Percentiles rank a stretch among this genome's conserved stretches.
These are phyloP conservation scores for Trametes cingulata DNA, from an alignment of 768 basidiomycete species.

Conservation along the genomic window DNA sequence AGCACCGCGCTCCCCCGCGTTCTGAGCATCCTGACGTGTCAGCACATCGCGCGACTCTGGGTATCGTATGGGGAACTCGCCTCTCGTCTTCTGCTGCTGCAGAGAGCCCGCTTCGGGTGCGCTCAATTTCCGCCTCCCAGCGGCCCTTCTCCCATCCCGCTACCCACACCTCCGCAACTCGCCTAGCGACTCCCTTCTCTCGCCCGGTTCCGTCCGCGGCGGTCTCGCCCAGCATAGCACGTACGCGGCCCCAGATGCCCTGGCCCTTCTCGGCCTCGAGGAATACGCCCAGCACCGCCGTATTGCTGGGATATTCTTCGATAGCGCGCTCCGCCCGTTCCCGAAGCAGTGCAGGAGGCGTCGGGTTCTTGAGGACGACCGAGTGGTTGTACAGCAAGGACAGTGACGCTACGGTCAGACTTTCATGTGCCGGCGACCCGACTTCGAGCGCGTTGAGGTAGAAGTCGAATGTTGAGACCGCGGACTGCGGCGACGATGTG, in stretches of 20 bases:
- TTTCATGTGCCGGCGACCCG: slow-evolving; percentile 45
- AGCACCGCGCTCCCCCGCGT: slow-evolving; percentile 64
- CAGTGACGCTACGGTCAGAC: slow-evolving; percentile 55
- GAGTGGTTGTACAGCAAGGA: slow-evolving; percentile 64
- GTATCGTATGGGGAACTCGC: slow-evolving; percentile 39
- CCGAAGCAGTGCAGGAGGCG: slow-evolving; percentile 58
- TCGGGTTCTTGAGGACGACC: slow-evolving; percentile 52
- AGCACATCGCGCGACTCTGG: not conserved
- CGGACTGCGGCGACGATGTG: slow-evolving; percentile 43
- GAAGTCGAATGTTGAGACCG: slow-evolving; percentile 41
- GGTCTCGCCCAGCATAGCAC: slow-evolving; percentile 53
- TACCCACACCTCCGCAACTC: slow-evolving; percentile 74
- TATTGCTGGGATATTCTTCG: slow-evolving; percentile 65
- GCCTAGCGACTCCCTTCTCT: slow-evolving; percentile 58
- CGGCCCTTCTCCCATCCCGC: slow-evolving; percentile 75
- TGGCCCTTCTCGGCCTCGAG: slow-evolving; percentile 75
- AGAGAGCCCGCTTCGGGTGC: slow-evolving; percentile 63
- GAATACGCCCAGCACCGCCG: slow-evolving; percentile 70
- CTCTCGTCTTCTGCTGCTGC: slow-evolving; percentile 67
- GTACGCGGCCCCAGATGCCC: slow-evolving; percentile 75
- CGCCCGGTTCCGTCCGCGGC: slow-evolving; percentile 35
- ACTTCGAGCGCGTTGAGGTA: slow-evolving; percentile 28
- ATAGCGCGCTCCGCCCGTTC: slow-evolving; percentile 57
- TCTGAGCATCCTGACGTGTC: slow-evolving; percentile 38
- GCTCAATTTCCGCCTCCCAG: slow-evolving; percentile 71